Base-by-base conservation (phyloP, 1,139 yeast species). In the Geotrichum citri-aurantii region DNA sequence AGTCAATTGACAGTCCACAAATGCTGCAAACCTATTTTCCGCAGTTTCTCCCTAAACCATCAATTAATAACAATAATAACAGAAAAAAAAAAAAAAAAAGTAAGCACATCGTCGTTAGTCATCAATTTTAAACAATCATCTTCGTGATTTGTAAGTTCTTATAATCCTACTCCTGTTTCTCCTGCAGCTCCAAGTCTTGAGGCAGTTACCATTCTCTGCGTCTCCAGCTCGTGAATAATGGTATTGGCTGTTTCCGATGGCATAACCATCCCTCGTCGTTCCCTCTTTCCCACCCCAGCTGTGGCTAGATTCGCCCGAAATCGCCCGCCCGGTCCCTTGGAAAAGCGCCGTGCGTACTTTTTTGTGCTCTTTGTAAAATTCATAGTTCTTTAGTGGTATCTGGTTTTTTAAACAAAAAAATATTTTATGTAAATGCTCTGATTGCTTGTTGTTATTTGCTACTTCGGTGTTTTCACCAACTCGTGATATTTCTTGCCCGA, bases 11-110 rank as follows among this genome's bases (percentile, higher is more conserved):
- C 56, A 54, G 31, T 54, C 57, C 7, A 54, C 27, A 27, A 24
- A 54, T 14, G 52, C 53, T 5, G 51, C 57, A 49, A 54, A 54
- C 44, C 37, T 21, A 37, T 54, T 54, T 24, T 54, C 57, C 7
- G 19, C n/a, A 17, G 10, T 21, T 48, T 10, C 42, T 14, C n/a
- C 17, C 42, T 37, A 37, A 37, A 37, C 14, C 14, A 37, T 2
- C 14, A 37, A 8, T 11, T 6, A 27, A 27, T 6, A 31, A 31
- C 10, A 31, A 6, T 31, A 31, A 6, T 31, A 8, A n/a, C n/a
- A n/a, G n/a, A n/a, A n/a, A n/a, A n/a, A n/a, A n/a, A 37, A 31
- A 31, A 31, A 11, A 14, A 14, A 37, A 37, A 14, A 14, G 42
- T 31, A 3, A 31, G 37, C 37, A 37, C 2, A 19, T 6, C n/a